Evolutionary conservation across 1,284 basidiomycete species (phyloP), one percentile per base, ranked within the genome.

Genomic region (Butyriboletus appendiculatus): DNA sequence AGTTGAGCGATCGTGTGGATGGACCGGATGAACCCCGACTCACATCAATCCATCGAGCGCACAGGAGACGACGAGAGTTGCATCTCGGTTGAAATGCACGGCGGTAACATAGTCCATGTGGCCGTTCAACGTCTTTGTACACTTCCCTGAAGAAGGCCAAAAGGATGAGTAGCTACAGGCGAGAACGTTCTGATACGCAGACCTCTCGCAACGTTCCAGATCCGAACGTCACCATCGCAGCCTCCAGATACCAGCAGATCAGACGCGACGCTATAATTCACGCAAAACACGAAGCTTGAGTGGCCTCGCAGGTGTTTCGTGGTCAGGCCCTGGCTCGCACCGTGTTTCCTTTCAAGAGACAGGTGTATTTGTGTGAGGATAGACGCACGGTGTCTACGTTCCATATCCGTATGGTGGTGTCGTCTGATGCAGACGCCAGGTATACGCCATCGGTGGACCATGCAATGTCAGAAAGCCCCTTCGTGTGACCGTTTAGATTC

Each of bases 21-120:
- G 45, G 34, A 48, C 28, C 3, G 22, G n/a, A 40, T 33, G 12
- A 24, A 76, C 86, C 65, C 1, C 62, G 91, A 76, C 90, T 67
- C 65, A 96, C 94, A 99, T 96, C 47, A 97, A 76, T 1, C 95
- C 97, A 65, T 99, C 96, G 52, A 95, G 85, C 45, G 92, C 85
- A 64, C 90, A 94, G 7, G 92, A 96, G 1, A 97, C 90, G 55
- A 99, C 88, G 65, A 98, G 81, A 0, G 89, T 89, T 0, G 94
- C 94, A 64, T 98, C 96, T 58, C 86, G 73, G 70, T 96, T 98
- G 75, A 98, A 99, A 62, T 92, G 90, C 1, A 98, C 92, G 5
- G 90, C 89, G 33, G 94, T 95, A 14, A 99, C 94, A 54, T 93
- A 96, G 72, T 99, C 97, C 24, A 94, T 81, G 71, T 99, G 96